Percentiles rank a stretch among this genome's conserved stretches.
These are phyloP conservation scores for Mycena indigotica DNA, from an alignment of 768 basidiomycete species.

Conservation along the genomic window DNA sequence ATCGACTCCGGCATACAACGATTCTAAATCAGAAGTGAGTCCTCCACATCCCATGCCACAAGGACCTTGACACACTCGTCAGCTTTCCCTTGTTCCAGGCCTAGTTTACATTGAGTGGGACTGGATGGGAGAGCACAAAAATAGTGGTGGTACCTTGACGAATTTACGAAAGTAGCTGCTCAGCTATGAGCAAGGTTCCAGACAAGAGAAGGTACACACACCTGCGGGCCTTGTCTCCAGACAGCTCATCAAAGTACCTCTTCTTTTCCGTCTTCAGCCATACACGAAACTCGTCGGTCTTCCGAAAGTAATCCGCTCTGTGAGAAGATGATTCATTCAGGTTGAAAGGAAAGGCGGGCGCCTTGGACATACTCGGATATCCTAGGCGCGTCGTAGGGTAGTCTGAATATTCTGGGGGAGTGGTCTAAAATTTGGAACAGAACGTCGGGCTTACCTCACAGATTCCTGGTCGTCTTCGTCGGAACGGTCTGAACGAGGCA, in stretches of 20 bases:
- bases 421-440: not conserved
- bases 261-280: conserved; percentile 73
- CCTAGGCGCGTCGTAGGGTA: conserved; percentile 59
- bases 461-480: conserved; percentile 29
- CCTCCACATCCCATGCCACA: not conserved
- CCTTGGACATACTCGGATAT: conserved; percentile 53
- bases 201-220: conserved; percentile 38
- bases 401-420: too few relatives aligned
- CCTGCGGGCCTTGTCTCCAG: conserved; percentile 77
- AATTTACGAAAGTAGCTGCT: conserved; percentile 90
- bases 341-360: not conserved
- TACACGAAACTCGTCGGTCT: conserved; percentile 80
- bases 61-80: conserved; percentile 46
- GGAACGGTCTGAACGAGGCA: not conserved
- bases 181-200: conserved; percentile 31
- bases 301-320: conserved; percentile 81
- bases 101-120: conserved; percentile 32
- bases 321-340: not conserved
- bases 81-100: conserved; percentile 84
- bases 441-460: not conserved
- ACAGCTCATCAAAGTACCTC: conserved; percentile 86
- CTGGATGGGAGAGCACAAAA: not conserved
- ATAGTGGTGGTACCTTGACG: conserved; percentile 60
- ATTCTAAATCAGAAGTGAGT: conserved; percentile 40
- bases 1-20: conserved; percentile 64